Conservation (phyloP, 495 filamentous ascomycete species). For the Pseudoneurospora amorphoporcata region DNA sequence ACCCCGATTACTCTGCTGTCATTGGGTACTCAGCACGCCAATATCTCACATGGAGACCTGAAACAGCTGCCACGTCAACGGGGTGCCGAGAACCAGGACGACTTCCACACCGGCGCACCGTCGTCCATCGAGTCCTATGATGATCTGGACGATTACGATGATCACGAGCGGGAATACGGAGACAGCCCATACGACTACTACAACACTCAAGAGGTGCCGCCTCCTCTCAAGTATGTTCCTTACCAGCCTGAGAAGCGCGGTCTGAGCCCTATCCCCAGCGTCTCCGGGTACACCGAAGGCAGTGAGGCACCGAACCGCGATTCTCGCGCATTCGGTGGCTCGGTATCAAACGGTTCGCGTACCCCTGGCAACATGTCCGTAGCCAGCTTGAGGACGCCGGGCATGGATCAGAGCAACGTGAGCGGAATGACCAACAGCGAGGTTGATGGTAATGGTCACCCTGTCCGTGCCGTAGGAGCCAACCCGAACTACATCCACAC, state of each 20-base stretch:
- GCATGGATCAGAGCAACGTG: conserved; percentile 46
- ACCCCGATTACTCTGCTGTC: conserved; percentile 29
- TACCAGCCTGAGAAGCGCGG: conserved; percentile 50
- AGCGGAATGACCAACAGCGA: conserved; percentile 62
- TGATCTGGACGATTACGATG: conserved; percentile 36
- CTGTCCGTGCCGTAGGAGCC: conserved; percentile 54
- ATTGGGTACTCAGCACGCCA: conserved; percentile 39
- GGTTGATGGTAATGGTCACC: conserved; percentile 53
- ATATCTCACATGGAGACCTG: conserved; percentile 41
- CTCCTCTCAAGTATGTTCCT: conserved; percentile 45
- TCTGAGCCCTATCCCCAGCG: conserved; percentile 80
- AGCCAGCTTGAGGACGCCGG: conserved; percentile 32
- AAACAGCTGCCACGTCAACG: conserved; percentile 32
- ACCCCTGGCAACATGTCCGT: conserved; percentile 14
- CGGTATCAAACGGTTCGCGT: not conserved
- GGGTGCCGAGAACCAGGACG: conserved; percentile 25
- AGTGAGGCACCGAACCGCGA: conserved; percentile 40
- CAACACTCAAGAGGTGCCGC: conserved; percentile 43
- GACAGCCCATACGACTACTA: conserved; percentile 40
- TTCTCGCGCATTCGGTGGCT: conserved; percentile 15
- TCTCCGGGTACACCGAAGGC: conserved; percentile 59
- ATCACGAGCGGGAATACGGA: conserved; percentile 25
- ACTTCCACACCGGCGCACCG: conserved; percentile 31
- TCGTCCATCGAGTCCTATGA: conserved; percentile 26
- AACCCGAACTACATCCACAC: conserved; percentile 70